Conservation (phyloP, 148 eudicot species). For the Spergularia bocconei region DNA sequence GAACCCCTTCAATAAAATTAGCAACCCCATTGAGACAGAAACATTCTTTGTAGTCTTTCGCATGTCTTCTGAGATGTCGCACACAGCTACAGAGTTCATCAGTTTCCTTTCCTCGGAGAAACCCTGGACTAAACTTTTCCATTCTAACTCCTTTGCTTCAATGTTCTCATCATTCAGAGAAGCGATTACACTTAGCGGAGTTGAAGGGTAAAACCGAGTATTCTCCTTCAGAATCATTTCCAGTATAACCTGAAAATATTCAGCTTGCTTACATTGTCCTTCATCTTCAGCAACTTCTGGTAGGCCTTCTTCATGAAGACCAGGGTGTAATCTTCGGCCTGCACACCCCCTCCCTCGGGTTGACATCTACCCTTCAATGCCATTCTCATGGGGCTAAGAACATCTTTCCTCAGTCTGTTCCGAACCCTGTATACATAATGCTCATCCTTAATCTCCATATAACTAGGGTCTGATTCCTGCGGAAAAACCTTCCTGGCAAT, state of each 20-base stretch:
- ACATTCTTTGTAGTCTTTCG: not conserved
- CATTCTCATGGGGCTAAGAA: slow-evolving; percentile 10
- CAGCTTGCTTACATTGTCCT: not conserved
- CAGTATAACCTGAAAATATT: slow-evolving; percentile 4
- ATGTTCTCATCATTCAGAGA: slow-evolving; percentile 10
- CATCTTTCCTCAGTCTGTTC: slow-evolving; percentile 21
- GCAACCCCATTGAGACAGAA: slow-evolving; percentile 20
- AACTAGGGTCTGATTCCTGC: slow-evolving; percentile 14
- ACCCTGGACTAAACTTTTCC: slow-evolving; percentile 8
- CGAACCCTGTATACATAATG: slow-evolving; percentile 21
- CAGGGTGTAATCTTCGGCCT: slow-evolving; percentile 2
- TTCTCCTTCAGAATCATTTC: slow-evolving; percentile 19
- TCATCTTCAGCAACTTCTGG: slow-evolving; percentile 19
- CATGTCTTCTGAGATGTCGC: slow-evolving; percentile 23
- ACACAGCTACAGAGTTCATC: slow-evolving; percentile 17
- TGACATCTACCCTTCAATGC: slow-evolving; percentile 5
- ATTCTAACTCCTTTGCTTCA: slow-evolving; percentile 11
- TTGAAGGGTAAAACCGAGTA: not conserved
- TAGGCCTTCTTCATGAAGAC: slow-evolving; percentile 22
- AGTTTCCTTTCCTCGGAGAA: slow-evolving; percentile 10
- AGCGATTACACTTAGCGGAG: slow-evolving; percentile 4
- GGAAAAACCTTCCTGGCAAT: slow-evolving; percentile 28
- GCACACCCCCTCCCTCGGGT: not conserved
- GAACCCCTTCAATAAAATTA: slow-evolving; percentile 13
- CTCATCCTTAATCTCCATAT: slow-evolving; percentile 2